Base-by-base conservation (phyloP, 345 rosid genomes). In the Combretum micranthum region DNA sequence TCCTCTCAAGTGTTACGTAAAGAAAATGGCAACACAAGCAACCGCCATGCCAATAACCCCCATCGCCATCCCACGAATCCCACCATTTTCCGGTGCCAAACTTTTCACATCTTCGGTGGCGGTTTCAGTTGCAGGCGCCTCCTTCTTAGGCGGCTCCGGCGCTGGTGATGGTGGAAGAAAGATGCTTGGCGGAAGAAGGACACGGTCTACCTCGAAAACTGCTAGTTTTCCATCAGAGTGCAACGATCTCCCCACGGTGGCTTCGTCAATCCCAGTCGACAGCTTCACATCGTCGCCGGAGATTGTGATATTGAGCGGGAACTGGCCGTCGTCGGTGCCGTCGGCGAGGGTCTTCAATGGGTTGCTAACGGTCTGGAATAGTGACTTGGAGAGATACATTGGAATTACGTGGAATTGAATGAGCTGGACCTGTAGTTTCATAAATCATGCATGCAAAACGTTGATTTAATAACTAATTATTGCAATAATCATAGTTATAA, bases 271-370 rank as follows among this genome's bases (percentile, higher is more conserved):
- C 13, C 68, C 68, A 4, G 62, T 64, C 12, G 62, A 64, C 32
- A 64, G 50, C 49, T 52, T 44, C 51, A 64, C 37, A 17, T 57
- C 55, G 26, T 44, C 52, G 23, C 52, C 67, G 12, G 42, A 13
- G 11, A 56, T 37, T 3, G 81, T 72, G 42, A 72, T 63, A 32
- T 72, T 76, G 19, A 77, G 59, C 21, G 72, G 65, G 43, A 74
- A 57, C 32, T 66, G 47, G 20, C 74, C 60, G 16, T 61, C 56
- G 16, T 60, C 60, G 16, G 74, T 69, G 7, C 75, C 68, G 4
- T 77, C 82, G 1, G 82, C 82, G 15, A 69, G 62, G 13, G 81
- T 76, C 39, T 58, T 55, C 39, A 72, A 45, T 5, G 81, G 81
- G 55, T 76, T 76, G 56, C 72, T 76, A 50, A 63, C 72, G 0